Percentiles rank a stretch among this genome's conserved stretches.
These are phyloP conservation scores for Tolypocladium endophyticum DNA, from an alignment of 2,329 filamentous ascomycete genomes.

Conservation along the genomic window DNA sequence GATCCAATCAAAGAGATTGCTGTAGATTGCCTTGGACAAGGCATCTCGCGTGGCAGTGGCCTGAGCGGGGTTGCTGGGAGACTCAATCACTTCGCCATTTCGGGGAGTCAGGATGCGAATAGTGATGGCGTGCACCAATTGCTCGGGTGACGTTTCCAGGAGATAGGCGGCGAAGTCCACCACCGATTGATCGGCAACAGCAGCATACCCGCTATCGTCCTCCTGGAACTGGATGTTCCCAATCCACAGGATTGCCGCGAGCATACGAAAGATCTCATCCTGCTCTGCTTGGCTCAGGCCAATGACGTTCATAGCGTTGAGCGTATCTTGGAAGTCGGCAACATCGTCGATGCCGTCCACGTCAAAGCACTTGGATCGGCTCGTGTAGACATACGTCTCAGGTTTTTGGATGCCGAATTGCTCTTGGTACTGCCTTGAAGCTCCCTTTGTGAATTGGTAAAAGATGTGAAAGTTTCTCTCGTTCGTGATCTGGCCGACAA, in stretches of 20 bases:
- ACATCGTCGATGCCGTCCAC: slow-evolving; percentile 90
- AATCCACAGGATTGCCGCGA: slow-evolving; percentile 84
- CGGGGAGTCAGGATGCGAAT: slow-evolving; percentile 70
- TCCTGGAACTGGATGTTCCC: slow-evolving; percentile 89
- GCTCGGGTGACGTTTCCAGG: slow-evolving; percentile 71
- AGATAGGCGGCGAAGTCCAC: slow-evolving; percentile 93
- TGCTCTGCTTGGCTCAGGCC: slow-evolving; percentile 81
- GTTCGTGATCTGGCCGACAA: slow-evolving; percentile 88
- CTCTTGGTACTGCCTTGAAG: slow-evolving; percentile 75
- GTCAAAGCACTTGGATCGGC: slow-evolving; percentile 86
- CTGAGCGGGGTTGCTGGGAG: slow-evolving; percentile 78
- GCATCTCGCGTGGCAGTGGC: slow-evolving; percentile 82
- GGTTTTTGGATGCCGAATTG: slow-evolving; percentile 86
- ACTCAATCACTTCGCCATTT: slow-evolving; percentile 57
- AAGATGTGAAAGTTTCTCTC: slow-evolving; percentile 99
- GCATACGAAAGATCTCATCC: slow-evolving; percentile 92
- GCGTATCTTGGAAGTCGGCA: slow-evolving; percentile 78
- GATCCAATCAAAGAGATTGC: slow-evolving; percentile 98
- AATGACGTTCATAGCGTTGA: slow-evolving; percentile 92
- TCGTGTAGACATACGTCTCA: slow-evolving; percentile 88
- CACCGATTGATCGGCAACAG: slow-evolving; percentile 78
- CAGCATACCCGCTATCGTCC: slow-evolving; percentile 80
- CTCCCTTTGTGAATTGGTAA: slow-evolving; percentile 96
- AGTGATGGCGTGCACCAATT: slow-evolving; percentile 79
- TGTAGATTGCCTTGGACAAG: slow-evolving; percentile 89